Evolutionary conservation across 495 filamentous ascomycete genomes (phyloP).

Genomic region (Filosporella fistucella): DNA sequence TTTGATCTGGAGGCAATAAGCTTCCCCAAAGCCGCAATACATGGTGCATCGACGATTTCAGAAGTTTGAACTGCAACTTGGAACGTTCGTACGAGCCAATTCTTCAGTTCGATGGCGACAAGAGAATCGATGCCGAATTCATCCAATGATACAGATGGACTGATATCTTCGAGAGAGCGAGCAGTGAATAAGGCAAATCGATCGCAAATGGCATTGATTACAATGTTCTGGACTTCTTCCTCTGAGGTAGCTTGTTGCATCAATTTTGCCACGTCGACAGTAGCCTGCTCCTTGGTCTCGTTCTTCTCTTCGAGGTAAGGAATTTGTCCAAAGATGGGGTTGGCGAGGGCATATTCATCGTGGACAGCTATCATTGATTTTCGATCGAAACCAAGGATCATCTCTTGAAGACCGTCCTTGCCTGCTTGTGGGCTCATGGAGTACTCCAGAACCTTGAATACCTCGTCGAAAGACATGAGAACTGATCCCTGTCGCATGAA

Average conservation of each 20-base stretch:
- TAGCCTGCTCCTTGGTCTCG: background rate
- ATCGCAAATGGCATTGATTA: conserved; percentile 4
- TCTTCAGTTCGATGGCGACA: conserved; percentile 50
- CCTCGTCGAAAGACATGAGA: conserved; percentile 1
- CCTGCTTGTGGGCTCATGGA: conserved; percentile 2
- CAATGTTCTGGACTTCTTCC: conserved; percentile 5
- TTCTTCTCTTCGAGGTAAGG: background rate
- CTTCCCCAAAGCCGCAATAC: conserved; percentile 12
- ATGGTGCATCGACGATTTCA: conserved; percentile 17
- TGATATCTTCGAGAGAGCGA: conserved; percentile 19
- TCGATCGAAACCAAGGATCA: conserved; percentile 8
- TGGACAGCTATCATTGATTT: conserved; percentile 7
- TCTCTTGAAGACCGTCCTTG: background rate
- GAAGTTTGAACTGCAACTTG: conserved; percentile 13
- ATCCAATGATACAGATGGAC: conserved; percentile 26
- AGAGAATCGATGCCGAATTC: conserved; percentile 49
- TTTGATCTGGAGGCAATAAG: conserved; percentile 14
- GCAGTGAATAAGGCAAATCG: conserved; percentile 14
- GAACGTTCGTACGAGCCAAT: conserved; percentile 37
- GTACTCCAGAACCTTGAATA: conserved; percentile 7
- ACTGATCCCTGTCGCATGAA: conserved; percentile 5
- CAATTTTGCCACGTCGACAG: background rate
- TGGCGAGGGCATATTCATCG: background rate
- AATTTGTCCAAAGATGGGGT: conserved; percentile 3
- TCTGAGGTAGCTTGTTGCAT: background rate